Percentiles rank a stretch among this genome's conserved stretches.
Conservation (phyloP, 1,284 basidiomycete genomes). For the Ganoderma meredithae region DNA sequence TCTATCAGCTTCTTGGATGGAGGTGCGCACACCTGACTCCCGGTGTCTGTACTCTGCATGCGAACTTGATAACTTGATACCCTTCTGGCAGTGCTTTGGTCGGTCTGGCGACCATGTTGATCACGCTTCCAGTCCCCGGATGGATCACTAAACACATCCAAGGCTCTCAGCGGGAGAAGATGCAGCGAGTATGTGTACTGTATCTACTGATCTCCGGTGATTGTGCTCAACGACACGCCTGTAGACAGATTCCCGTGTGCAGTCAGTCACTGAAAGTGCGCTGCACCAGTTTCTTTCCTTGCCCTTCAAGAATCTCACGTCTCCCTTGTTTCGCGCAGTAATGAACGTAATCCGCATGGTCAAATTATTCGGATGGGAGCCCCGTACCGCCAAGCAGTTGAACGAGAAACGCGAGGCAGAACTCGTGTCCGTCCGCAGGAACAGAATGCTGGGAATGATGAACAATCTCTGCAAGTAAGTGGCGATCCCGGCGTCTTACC, state of each 20-base stretch:
- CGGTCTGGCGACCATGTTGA: conserved; percentile 59
- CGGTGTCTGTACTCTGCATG: not conserved
- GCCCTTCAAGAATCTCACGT: not conserved
- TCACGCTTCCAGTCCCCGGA: conserved; percentile 59
- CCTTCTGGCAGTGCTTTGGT: conserved; percentile 47
- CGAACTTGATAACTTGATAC: not conserved
- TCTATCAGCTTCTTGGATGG: conserved; percentile 56
- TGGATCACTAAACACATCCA: conserved; percentile 42
- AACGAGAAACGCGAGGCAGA: conserved; percentile 62
- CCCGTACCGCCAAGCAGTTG: conserved; percentile 51
- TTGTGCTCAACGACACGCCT: conserved; percentile 34
- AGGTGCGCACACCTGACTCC: conserved; percentile 38
- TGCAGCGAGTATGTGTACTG: conserved; percentile 40
- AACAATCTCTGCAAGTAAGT: conserved; percentile 26
- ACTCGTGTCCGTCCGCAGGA: conserved; percentile 53
- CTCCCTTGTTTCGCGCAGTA: conserved; percentile 30
- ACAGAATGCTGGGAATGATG: conserved; percentile 21
- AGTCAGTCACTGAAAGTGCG: conserved; percentile 56
- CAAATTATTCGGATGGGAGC: conserved; percentile 52
- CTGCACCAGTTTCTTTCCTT: not conserved
- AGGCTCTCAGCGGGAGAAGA: conserved; percentile 41
- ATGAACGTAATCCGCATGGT: conserved; percentile 54
- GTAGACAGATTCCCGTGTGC: conserved; percentile 57
- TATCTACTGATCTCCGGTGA: not conserved
- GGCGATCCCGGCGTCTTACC: not conserved